Evolutionary conservation across 2,329 filamentous ascomycete species (phyloP), one percentile per base, ranked within the genome.

Genomic region (Colletotrichum filicis): DNA sequence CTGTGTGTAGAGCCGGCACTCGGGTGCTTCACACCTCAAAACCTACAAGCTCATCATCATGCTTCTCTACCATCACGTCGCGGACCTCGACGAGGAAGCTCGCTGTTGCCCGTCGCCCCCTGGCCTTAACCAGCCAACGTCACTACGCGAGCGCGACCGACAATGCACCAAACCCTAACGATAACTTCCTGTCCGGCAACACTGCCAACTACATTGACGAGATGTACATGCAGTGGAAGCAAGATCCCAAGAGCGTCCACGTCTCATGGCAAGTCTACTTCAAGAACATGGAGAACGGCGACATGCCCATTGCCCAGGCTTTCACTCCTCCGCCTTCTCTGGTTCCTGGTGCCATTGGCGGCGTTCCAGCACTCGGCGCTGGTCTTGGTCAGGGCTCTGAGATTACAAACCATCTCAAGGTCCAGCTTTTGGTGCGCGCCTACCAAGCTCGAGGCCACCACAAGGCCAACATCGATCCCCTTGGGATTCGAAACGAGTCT

Each of bases 211-310:
- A 99, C 87, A 95, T 99, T 82, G 97, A 99, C 84, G 97, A 98
- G 88, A 99, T 99, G 97, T 99, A 99, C 86, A 88, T 98, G 87
- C 92, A 95, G 82, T 99, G 97, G 97, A 98, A 96, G 86, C 89
- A 94, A 76, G 95, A 99, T 79, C 95, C 97, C 65, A 90, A 92
- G 79, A 98, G 94, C 81, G 97, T 99, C 73, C 97, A 99, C 85
- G 90, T 98, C 79, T 99, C 97, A 83, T 99, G 97, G 97, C 96
- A 98, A 87, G 92, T 97, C 82, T 99, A 99, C 90, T 99, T 99
- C 90, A 94, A 92, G 87, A 99, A 99, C 87, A 98, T 99, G 94
- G 97, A 99, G 88, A 94, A 92, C 77, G 97, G 97, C 83, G 94
- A 97, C 80, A 98, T 99, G 95, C 96, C 96, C 82, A 95, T 97